Evolutionary conservation across 306 rosid genomes (phyloP), one percentile per base, ranked within the genome.

Genomic region (Medicago lupulina): DNA sequence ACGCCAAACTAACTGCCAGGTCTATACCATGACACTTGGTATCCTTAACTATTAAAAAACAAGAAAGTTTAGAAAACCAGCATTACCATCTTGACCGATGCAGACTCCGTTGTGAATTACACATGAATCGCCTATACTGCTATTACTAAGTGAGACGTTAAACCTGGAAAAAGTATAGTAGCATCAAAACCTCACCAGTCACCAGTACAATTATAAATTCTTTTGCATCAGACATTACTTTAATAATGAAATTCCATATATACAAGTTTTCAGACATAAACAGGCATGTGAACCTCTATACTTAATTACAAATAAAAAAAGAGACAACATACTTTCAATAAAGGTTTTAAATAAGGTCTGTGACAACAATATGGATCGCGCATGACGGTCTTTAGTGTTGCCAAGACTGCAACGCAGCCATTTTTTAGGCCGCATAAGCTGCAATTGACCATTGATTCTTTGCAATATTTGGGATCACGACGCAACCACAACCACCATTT

Each of bases 51-150:
- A 28, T 14, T 17, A 78, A 49, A 41, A 79, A 62, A 55, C 49
- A 74, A 70, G 85, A 15, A 67, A 44, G 76, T 18, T 40, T 41
- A 74, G 54, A 53, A 75, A 50, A 13, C 23, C 50, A 76, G 71
- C 72, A 81, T 86, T 88, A 94, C 97, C 98, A 81, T 94, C 97
- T 88, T 94, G 98, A 74, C 97, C 98, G 80, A 94, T 79, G 93
- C 96, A 90, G 49, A 86, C 96, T 55, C 98, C 98, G 51, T 76
- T 88, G 86, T 94, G 97, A 66, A 94, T 85, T 55, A 92, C 76
- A 78, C 98, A 94, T 17, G 83, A 86, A 67, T 92, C 89, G n/a
- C 98, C 97, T n/a, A 92, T 44, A 72, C 74, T 70, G 82, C 98
- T 92, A 81, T 88, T 91, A 76, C 88, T 85, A 53, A 94, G 91